Percentiles rank a stretch among this genome's conserved stretches.
phyloP scores from a whole-genome alignment of 176 grass and related monocot genomes.

The Dendrocalamus sinicus region DNA sequence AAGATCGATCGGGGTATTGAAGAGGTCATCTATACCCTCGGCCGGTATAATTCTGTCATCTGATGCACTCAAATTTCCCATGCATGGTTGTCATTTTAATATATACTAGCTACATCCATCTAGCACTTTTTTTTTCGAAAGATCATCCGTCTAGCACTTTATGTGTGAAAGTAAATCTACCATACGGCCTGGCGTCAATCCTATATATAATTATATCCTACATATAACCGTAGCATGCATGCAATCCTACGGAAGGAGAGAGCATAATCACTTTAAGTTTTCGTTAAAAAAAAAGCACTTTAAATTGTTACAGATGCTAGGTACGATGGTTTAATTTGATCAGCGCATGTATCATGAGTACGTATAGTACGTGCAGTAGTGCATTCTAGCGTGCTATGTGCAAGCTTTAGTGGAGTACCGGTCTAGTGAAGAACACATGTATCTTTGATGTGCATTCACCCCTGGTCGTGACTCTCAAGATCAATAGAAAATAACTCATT shows the following conservation, averaged over 20 bases:
- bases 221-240: background rate
- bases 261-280: background rate
- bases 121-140: background rate
- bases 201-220: no score
- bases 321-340: background rate
- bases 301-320: background rate
- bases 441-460: background rate
- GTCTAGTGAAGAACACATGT: background rate
- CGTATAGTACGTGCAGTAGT: background rate
- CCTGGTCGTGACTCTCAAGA: background rate
- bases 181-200: background rate
- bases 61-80: background rate
- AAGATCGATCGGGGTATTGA: background rate
- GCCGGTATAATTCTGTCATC: background rate
- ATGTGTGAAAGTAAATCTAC: background rate
- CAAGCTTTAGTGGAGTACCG: no score
- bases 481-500: background rate
- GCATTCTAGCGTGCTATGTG: background rate
- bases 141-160: no score
- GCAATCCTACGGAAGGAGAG: background rate
- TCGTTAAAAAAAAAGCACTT: background rate
- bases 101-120: background rate
- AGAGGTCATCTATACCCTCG: background rate
- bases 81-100: background rate
- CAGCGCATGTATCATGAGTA: background rate